A percentile compares a stretch with the other conserved stretches of the same genome.
Conservation (phyloP, 2,329 filamentous ascomycete genomes). For the Neofusicoccum kwambonambiense region DNA sequence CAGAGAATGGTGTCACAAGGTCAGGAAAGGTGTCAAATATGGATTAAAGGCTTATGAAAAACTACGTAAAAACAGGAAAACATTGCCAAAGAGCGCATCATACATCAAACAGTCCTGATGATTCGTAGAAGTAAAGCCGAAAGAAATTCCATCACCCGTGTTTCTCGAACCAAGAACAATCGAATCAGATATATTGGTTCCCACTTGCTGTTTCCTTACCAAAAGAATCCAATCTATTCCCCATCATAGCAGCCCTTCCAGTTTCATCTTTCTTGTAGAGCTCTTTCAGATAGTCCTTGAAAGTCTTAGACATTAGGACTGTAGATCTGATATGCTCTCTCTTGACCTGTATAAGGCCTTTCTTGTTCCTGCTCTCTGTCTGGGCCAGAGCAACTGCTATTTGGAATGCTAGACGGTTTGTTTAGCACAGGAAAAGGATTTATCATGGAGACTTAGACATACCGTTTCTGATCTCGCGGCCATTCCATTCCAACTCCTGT, state of each 20-base stretch:
- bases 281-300: slow-evolving; percentile 24
- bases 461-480: slow-evolving; percentile 33
- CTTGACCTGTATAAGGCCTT: slow-evolving; percentile 18
- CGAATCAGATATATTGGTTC: too few relatives aligned
- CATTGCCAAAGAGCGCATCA: too few relatives aligned
- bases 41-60: too few relatives aligned
- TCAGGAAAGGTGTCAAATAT: too few relatives aligned
- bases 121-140: too few relatives aligned
- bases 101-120: too few relatives aligned
- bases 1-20: too few relatives aligned
- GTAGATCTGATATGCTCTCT: slow-evolving; percentile 22
- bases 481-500: slow-evolving; percentile 28
- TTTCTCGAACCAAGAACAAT: too few relatives aligned
- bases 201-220: neutral
- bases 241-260: neutral
- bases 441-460: neutral
- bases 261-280: slow-evolving; percentile 21
- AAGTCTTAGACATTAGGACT: slow-evolving; percentile 22
- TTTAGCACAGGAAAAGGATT: neutral
- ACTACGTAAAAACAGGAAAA: too few relatives aligned
- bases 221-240: neutral
- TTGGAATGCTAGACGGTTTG: slow-evolving; percentile 22
- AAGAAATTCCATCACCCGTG: too few relatives aligned
- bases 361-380: slow-evolving; percentile 18
- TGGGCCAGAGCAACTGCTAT: slow-evolving; percentile 25